phyloP scores from a whole-genome alignment of 495 filamentous ascomycete genomes.

The Lichenothelia convexa region DNA sequence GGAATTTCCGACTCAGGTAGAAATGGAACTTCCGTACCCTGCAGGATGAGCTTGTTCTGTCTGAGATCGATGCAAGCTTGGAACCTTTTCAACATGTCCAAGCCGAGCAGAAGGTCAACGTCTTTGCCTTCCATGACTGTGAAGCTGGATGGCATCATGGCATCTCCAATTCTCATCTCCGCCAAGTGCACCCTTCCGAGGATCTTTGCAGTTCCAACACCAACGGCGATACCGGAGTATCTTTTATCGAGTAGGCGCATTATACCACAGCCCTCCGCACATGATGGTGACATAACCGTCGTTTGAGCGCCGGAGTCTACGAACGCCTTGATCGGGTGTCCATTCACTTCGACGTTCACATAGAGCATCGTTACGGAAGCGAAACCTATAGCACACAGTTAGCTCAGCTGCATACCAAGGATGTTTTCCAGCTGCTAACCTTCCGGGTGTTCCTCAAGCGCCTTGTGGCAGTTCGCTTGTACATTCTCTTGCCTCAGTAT shows the following conservation, averaged over 20 bases:
- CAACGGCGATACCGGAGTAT: slow-evolving; percentile 76
- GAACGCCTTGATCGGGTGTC: slow-evolving; percentile 78
- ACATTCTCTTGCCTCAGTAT: slow-evolving; percentile 89
- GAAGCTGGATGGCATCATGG: slow-evolving; percentile 83
- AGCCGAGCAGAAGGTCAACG: slow-evolving; percentile 82
- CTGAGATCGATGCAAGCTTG: slow-evolving; percentile 81
- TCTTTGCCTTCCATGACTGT: slow-evolving; percentile 99
- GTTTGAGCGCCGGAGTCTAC: slow-evolving; percentile 96
- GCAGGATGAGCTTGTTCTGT: slow-evolving; percentile 59
- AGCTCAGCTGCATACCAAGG: neutral
- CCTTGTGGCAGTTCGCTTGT: slow-evolving; percentile 83
- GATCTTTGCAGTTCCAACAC: slow-evolving; percentile 85
- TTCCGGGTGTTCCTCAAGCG: slow-evolving; percentile 92
- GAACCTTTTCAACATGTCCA: slow-evolving; percentile 92
- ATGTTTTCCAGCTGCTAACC: slow-evolving; percentile 27
- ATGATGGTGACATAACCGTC: slow-evolving; percentile 94
- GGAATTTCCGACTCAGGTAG: slow-evolving; percentile 87
- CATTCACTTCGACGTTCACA: slow-evolving; percentile 89
- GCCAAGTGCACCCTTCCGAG: slow-evolving; percentile 89
- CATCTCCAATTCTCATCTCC: slow-evolving; percentile 75
- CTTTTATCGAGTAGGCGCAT: slow-evolving; percentile 91
- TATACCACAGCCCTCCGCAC: slow-evolving; percentile 80
- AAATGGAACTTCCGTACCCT: slow-evolving; percentile 73
- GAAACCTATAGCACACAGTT: slow-evolving; percentile 42
- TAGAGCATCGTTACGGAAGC: slow-evolving; percentile 90